Percentiles rank a stretch among this genome's conserved stretches.
Conservation (phyloP, 106 monocot species). For the Apostasia ramifera region DNA sequence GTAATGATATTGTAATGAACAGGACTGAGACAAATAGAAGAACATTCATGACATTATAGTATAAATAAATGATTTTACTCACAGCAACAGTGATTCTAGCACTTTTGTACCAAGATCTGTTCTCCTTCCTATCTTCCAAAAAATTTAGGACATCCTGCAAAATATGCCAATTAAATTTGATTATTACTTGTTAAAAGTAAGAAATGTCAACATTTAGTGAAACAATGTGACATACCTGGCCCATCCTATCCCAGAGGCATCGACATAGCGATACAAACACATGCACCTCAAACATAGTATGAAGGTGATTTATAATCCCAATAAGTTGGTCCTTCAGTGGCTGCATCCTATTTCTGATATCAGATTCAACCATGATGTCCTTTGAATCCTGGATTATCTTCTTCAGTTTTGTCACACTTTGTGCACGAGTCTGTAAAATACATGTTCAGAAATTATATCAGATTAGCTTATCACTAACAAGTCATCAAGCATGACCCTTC, state of each 20-base stretch:
- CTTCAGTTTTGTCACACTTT: conserved; percentile 79
- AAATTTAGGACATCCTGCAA: conserved; percentile 87
- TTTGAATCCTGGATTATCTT: conserved; percentile 92
- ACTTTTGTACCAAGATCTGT: conserved; percentile 80
- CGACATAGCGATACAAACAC: conserved; percentile 84
- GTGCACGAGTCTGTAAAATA: conserved; percentile 54
- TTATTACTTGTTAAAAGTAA: not conserved
- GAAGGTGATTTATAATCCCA: conserved; percentile 67
- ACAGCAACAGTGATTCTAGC: conserved; percentile 77
- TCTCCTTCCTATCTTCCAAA: conserved; percentile 89
- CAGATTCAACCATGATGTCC: conserved; percentile 68
- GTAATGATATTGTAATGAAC: too few relatives aligned
- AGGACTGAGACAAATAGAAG: too few relatives aligned
- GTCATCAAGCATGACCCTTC: not conserved
- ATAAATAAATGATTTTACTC: conserved; percentile 18
- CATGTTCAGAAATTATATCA: not conserved
- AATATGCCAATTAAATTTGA: not conserved
- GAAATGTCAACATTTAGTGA: not conserved
- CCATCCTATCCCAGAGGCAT: conserved; percentile 95
- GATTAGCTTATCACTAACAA: not conserved
- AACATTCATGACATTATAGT: not conserved
- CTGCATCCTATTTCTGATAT: conserved; percentile 82
- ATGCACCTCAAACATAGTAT: conserved; percentile 55
- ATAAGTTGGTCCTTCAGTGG: conserved; percentile 74
- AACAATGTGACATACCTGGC: conserved; percentile 48